A percentile compares a stretch with the other conserved stretches of the same genome.
Conservation (phyloP, 129 eudicot species). For the Tagetes patula region DNA sequence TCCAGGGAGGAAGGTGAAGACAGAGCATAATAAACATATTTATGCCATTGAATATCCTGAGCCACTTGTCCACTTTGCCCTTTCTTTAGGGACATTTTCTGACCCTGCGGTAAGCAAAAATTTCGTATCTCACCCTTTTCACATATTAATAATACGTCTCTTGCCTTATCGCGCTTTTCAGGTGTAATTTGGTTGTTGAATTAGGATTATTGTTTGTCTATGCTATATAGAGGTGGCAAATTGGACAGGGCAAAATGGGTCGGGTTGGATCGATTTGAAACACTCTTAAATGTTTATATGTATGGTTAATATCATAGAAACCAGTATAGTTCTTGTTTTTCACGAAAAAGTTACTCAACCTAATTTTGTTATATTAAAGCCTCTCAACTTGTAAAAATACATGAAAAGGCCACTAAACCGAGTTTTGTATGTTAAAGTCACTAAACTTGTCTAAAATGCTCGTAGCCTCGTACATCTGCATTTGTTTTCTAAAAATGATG, state of each 20-base stretch:
- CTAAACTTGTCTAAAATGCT: too few relatives aligned
- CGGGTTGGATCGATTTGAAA: not conserved
- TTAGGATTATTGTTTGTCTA: not conserved
- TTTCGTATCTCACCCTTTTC: not conserved
- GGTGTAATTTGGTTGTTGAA: not conserved
- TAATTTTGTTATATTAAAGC: too few relatives aligned
- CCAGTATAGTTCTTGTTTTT: too few relatives aligned
- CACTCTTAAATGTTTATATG: not conserved
- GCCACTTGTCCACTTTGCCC: constrained; percentile 86
- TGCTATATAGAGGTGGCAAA: not conserved
- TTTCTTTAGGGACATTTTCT: constrained; percentile 67
- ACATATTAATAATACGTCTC: not conserved
- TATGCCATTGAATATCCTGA: constrained; percentile 81
- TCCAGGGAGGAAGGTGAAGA: constrained; percentile 73
- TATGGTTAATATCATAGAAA: too few relatives aligned
- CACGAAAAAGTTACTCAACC: too few relatives aligned
- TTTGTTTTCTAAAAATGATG: too few relatives aligned
- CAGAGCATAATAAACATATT: constrained; percentile 45
- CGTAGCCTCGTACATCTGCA: too few relatives aligned
- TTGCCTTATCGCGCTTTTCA: not conserved
- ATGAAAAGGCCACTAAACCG: too few relatives aligned
- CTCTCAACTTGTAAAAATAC: too few relatives aligned
- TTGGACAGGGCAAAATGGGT: not conserved
- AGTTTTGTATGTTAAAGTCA: too few relatives aligned
- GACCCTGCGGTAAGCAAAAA: constrained; percentile 70